Conservation (phyloP, 2,329 filamentous ascomycete genomes). For the Penicillium sp. region DNA sequence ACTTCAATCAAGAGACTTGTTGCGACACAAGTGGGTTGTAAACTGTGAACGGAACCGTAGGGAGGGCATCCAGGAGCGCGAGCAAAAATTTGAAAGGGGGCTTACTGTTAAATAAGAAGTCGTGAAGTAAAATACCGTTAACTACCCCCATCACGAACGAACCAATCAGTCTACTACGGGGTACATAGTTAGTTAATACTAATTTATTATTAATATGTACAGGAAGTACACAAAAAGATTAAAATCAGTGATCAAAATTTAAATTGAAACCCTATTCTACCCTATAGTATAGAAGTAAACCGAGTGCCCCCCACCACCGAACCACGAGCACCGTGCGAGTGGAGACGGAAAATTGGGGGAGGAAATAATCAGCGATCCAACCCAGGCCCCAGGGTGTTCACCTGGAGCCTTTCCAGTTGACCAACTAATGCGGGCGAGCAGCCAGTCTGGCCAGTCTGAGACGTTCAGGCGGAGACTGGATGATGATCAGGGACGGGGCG, state of each 20-base stretch:
- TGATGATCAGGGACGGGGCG: slow-evolving; percentile 20
- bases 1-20: background rate
- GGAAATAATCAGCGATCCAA: background rate
- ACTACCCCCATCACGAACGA: background rate
- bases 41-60: background rate
- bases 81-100: background rate
- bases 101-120: slow-evolving; percentile 1
- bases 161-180: background rate
- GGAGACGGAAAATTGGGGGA: background rate
- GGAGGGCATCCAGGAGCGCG: background rate
- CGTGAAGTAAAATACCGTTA: background rate
- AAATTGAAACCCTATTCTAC: background rate
- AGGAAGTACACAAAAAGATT: background rate
- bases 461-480: background rate
- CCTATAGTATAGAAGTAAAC: background rate
- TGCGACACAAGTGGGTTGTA: background rate
- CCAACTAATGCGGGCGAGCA: background rate
- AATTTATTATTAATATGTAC: background rate
- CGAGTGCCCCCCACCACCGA: no score
- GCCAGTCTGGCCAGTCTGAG: slow-evolving; percentile 4
- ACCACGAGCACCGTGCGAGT: no score
- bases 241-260: background rate
- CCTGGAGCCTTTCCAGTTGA: background rate
- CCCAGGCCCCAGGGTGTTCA: background rate
- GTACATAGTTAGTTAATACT: background rate